Base-by-base conservation (phyloP, 306 rosid species). In the Prosopis cineraria region DNA sequence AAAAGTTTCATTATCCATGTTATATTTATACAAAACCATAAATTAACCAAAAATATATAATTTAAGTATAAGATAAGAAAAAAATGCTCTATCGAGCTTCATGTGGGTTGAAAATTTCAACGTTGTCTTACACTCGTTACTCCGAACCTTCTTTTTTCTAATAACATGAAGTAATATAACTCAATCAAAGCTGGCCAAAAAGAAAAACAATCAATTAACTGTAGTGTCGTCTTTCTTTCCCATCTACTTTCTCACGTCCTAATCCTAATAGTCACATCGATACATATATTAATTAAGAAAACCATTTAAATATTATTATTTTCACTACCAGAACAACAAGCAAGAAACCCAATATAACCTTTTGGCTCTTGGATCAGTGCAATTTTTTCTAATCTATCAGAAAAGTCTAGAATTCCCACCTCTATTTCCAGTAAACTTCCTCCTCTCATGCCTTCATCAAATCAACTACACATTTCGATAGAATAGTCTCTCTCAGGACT, bases 91-190 rank as follows among this genome's bases (percentile, higher is more conserved):
- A n/a, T n/a, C n/a, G n/a, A n/a, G n/a, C n/a, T n/a, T n/a, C n/a
- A n/a, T n/a, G n/a, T n/a, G n/a, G n/a, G 43, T 7, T 29, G 20
- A 20, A 41, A 33, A 11, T 7, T 48, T 34, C 9, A 29, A 16
- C 9, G 6, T 40, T 16, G 55, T 72, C 0, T 14, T 16, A 30
- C 52, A 25, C 75, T 72, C 22, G 55, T 73, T 73, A 33, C 76
- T 16, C 63, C 37, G 85, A 84, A 85, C 31, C 53, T 85, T 89
- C 88, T 3, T 59, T 8, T 56, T 24, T 25, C 33, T 22, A n/a
- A n/a, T n/a, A n/a, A n/a, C n/a, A n/a, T n/a, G n/a, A n/a, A n/a
- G n/a, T n/a, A n/a, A n/a, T n/a, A n/a, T n/a, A n/a, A n/a, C n/a
- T n/a, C n/a, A n/a, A n/a, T n/a, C n/a, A n/a, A n/a, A n/a, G n/a